Base-by-base conservation (phyloP, 1,139 yeast species). In the Taphrina pruni region DNA sequence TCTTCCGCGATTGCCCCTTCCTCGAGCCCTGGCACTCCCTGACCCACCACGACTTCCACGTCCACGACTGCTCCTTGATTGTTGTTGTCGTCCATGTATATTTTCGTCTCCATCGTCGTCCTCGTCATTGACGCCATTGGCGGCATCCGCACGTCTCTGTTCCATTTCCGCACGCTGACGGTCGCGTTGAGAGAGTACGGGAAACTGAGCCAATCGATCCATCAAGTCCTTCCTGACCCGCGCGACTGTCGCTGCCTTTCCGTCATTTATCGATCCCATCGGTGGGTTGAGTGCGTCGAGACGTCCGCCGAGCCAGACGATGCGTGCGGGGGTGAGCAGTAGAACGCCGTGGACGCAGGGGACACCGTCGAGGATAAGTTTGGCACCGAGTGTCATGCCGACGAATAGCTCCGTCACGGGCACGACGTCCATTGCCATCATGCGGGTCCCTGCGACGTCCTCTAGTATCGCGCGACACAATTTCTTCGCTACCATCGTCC, bases 231-330 rank as follows among this genome's bases (percentile, higher is more conserved):
- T 14, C n/a, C 12, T 11, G 14, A 35, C 20, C 2, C 26, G 57
- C 20, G 26, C 43, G 43, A 54, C 57, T 21, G 12, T 11, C 20
- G 11, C 43, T 2, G 51, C 5, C 51, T n/a, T 11, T 2, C 2
- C 2, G 43, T 39, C 43, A 14, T 11, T 9, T 1, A 26, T 26
- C 32, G 32, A 2, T 4, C 32, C 32, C 11, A 9, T 9, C 11
- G 14, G 14, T 14, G 11, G 39, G 17, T 50, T 50, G 54, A 50
- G 36, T 3, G 54, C 54, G 36, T 50, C 54, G n/a, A 50, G 14
- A 26, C 36, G 32, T 7, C 62, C 62, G 7, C 62, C 62, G n/a
- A 58, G 21, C 62, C 62, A 58, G 12, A 8, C 21, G n/a, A 58
- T 17, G n/a, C 26, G 43, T 14, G 6, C 26, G 9, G 62, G 62